Evolutionary conservation across 1,139 yeast species (phyloP).

Genomic region (Arxiozyma heterogenica): DNA sequence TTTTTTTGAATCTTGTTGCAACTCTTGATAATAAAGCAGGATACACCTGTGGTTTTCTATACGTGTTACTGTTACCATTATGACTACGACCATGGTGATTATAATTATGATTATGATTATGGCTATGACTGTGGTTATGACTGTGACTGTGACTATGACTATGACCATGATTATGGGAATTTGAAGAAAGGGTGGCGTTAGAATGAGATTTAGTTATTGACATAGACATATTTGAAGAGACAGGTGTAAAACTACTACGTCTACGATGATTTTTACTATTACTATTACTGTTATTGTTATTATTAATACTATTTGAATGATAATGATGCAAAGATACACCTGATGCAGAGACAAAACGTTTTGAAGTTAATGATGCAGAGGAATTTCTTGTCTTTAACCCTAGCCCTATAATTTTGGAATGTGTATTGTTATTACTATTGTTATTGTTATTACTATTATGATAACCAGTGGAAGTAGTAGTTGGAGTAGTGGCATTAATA

Average conservation of each 20-base stretch:
- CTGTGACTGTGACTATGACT: slow-evolving; percentile 5
- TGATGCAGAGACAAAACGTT: slow-evolving; percentile 27
- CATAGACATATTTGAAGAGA: slow-evolving; percentile 7
- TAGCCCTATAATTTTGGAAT: slow-evolving; percentile 24
- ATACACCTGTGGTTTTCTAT: slow-evolving; percentile 39
- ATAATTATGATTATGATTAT: slow-evolving; percentile 6
- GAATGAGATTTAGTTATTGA: slow-evolving; percentile 3
- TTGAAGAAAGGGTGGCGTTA: background rate
- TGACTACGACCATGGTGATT: slow-evolving; percentile 6
- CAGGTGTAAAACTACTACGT: slow-evolving; percentile 6
- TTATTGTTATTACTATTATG: slow-evolving; percentile 5
- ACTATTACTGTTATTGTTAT: slow-evolving; percentile 1
- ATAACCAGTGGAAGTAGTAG: background rate
- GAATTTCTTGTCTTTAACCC: slow-evolving; percentile 33
- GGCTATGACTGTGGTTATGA: slow-evolving; percentile 5
- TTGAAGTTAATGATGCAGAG: slow-evolving; percentile 29
- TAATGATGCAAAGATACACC: slow-evolving; percentile 26
- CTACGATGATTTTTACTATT: slow-evolving; percentile 6
- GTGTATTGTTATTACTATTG: slow-evolving; percentile 4
- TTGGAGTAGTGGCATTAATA: no score
- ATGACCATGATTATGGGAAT: slow-evolving; percentile 5
- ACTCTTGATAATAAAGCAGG: slow-evolving; percentile 86
- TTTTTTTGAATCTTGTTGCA: slow-evolving; percentile 67
- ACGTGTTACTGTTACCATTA: slow-evolving; percentile 14
- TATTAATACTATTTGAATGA: slow-evolving; percentile 1